Evolutionary conservation across 83 land plant genomes (phyloP).

Genomic region (Picea abies): DNA sequence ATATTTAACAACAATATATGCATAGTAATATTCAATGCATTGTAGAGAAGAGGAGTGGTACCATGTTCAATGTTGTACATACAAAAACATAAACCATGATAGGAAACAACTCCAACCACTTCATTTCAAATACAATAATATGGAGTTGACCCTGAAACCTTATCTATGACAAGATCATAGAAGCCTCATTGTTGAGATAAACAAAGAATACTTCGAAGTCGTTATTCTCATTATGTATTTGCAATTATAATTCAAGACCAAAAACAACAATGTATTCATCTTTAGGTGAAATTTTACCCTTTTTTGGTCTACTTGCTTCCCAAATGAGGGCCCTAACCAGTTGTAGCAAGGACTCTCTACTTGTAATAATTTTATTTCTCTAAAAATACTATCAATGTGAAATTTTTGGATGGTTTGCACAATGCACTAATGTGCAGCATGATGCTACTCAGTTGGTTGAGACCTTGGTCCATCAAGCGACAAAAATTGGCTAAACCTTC

Average conservation of each 20-base stretch:
- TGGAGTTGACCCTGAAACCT: too few species aligned
- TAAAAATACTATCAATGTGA: conserved; percentile 89
- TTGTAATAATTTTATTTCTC: conserved; percentile 91
- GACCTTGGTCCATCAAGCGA: conserved; percentile 97
- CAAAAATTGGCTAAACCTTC: conserved; percentile 90
- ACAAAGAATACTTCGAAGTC: too few species aligned
- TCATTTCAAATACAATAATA: too few species aligned
- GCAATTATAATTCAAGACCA: conserved; percentile 83
- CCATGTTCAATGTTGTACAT: too few species aligned
- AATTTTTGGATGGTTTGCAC: conserved; percentile 93
- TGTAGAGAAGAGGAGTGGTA: too few species aligned
- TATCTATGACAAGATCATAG: too few species aligned
- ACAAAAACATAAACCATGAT: too few species aligned
- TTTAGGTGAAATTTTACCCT: conserved; percentile 76
- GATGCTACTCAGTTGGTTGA: conserved; percentile 94
- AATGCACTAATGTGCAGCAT: conserved; percentile 93
- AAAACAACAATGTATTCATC: conserved; percentile 99
- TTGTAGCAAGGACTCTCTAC: conserved; percentile 83
- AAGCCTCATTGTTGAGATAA: too few species aligned
- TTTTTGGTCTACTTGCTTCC: conserved; percentile 98
- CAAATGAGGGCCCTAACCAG: conserved; percentile 89
- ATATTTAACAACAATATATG: too few species aligned
- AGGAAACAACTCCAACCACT: too few species aligned
- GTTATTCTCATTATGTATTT: too few species aligned
- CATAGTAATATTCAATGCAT: too few species aligned